Evolutionary conservation across 2,329 filamentous ascomycete genomes (phyloP), one percentile per base, ranked within the genome.

Genomic region (Sporothrix curviconia): DNA sequence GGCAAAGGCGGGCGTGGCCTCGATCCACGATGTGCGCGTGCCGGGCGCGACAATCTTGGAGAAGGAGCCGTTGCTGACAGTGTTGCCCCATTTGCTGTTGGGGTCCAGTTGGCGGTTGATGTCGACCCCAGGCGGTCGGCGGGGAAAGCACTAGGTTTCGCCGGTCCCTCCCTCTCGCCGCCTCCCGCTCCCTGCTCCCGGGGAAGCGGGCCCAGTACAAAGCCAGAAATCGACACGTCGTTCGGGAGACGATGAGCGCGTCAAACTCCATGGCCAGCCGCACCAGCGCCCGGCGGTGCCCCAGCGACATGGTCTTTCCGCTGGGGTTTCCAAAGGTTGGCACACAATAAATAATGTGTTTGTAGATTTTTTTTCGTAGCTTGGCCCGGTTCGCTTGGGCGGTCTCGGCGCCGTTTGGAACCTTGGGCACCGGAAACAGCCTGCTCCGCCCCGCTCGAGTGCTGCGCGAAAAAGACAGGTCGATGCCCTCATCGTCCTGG

Each of bases 321-420:
- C 81, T 84, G 0, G 86, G 86, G 61, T 90, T 89, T 4, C 83
- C 80, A 65, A 88, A 89, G 0, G 84, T 86, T 0, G 86, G 85
- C 3, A 86, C 83, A 14, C 78, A 77, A 64, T 89, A 89, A 61
- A 90, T 81, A 61, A 89, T 66, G 65, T 88, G 82, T 62, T 79
- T 81, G 70, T 86, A 89, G 36, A 84, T 76, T 62, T 86, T n/a
- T n/a, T 85, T 15, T 39, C 72, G 74, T 80, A 62, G 34, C 54
- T 37, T 44, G 19, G 50, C 37, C n/a, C 19, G 24, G 25, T 43
- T 42, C 36, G 30, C 24, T 5, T 14, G 28, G 55, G n/a, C 22
- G 36, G 42, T 65, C 58, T 54, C 46, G 28, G 39, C 24, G 6
- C 12, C 32, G n/a, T n/a, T n/a, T n/a, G n/a, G n/a, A n/a, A n/a